Conservation (phyloP, 768 basidiomycete species). For the Kwoniella newhampshirensis region DNA sequence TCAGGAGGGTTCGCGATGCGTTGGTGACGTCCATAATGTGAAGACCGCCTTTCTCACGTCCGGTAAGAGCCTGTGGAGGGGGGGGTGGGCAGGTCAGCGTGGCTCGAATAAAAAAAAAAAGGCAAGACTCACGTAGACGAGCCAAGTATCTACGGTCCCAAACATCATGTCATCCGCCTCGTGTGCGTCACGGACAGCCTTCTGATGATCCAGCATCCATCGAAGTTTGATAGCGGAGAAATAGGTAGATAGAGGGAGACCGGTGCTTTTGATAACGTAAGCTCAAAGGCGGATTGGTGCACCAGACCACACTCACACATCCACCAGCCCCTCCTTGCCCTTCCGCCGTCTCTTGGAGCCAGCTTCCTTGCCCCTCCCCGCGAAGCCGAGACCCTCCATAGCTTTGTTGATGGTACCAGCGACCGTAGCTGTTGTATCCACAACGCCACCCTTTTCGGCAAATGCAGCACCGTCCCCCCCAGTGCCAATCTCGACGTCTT, state of each 20-base stretch:
- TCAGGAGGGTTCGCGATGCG: conserved; percentile 90
- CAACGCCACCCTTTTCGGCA: conserved; percentile 36
- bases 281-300: neutral
- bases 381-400: conserved; percentile 38
- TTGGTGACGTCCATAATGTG: conserved; percentile 94
- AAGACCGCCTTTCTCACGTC: conserved; percentile 65
- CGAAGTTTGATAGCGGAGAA: conserved; percentile 94
- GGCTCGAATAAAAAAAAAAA: conserved; percentile 8
- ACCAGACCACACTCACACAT: conserved; percentile 42
- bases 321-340: conserved; percentile 47
- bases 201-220: conserved; percentile 91
- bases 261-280: conserved; percentile 62
- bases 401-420: conserved; percentile 22
- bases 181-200: conserved; percentile 73
- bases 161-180: conserved; percentile 77
- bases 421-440: conserved; percentile 2
- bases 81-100: neutral
- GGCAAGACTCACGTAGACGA: conserved; percentile 67
- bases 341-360: conserved; percentile 32
- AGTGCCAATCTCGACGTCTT: conserved; percentile 49
- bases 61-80: conserved; percentile 69
- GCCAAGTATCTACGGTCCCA: conserved; percentile 97
- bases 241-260: conserved; percentile 93
- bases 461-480: conserved; percentile 41
- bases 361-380: conserved; percentile 31